Percentiles rank a stretch among this genome's conserved stretches.
Conservation (phyloP, 2,329 filamentous ascomycete species). For the Calcarisporium arbuscula region DNA sequence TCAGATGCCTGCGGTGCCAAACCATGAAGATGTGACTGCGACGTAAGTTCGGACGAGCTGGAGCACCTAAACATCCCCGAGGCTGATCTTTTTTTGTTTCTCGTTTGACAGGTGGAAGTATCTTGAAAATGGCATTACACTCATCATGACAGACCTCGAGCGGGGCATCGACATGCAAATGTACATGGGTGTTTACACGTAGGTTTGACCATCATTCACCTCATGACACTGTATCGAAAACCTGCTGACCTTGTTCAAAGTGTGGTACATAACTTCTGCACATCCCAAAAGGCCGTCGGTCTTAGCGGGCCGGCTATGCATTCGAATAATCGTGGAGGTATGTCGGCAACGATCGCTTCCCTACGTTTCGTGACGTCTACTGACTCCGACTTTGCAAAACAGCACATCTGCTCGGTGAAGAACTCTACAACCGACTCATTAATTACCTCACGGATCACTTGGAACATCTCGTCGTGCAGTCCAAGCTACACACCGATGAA, state of each 20-base stretch:
- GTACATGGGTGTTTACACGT: slow-evolving; percentile 98
- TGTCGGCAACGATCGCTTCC: slow-evolving; percentile 8
- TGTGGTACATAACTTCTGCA: slow-evolving; percentile 98
- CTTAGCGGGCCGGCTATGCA: slow-evolving; percentile 37
- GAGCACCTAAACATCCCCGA: no score
- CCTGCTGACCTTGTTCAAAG: slow-evolving; percentile 42
- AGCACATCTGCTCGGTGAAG: slow-evolving; percentile 93
- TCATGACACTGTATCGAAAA: slow-evolving; percentile 3
- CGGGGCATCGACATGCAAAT: slow-evolving; percentile 91
- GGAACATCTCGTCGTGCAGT: slow-evolving; percentile 60
- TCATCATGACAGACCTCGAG: slow-evolving; percentile 88
- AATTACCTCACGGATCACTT: slow-evolving; percentile 78
- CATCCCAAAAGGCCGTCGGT: slow-evolving; percentile 87
- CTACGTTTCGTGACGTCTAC: not conserved
- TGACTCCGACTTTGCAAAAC: slow-evolving; percentile 1
- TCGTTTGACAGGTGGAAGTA: slow-evolving; percentile 69
- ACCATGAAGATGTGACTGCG: slow-evolving; percentile 53
- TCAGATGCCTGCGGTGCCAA: slow-evolving; percentile 52
- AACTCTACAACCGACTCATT: slow-evolving; percentile 88
- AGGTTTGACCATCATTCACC: slow-evolving; percentile 11
- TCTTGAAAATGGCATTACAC: slow-evolving; percentile 78
- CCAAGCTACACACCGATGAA: slow-evolving; percentile 79
- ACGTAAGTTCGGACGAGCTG: slow-evolving; percentile 31
- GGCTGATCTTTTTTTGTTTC: not conserved
- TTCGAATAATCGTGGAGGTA: slow-evolving; percentile 56